These are phyloP conservation scores for Pichia paraexigua DNA, from an alignment of 805 yeast genomes.

Conservation along the genomic window DNA sequence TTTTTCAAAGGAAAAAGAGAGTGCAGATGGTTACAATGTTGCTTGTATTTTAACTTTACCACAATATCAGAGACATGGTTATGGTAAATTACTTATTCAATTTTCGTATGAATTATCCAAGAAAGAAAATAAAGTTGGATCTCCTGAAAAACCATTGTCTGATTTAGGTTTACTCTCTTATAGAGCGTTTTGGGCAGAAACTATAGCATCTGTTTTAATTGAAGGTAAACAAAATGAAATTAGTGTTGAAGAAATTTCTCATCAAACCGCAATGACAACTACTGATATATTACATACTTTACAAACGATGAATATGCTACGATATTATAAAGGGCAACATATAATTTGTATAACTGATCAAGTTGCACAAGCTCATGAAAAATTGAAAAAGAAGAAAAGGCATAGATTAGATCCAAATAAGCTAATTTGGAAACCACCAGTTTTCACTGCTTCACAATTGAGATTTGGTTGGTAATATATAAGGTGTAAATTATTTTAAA, in stretches of 20 bases:
- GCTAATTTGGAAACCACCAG: slow-evolving; percentile 90
- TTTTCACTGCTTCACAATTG: slow-evolving; percentile 90
- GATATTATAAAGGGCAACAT: slow-evolving; percentile 94
- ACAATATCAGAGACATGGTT: slow-evolving; percentile 93
- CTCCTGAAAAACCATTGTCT: slow-evolving; percentile 95
- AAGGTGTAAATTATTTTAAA: background rate
- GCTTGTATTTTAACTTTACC: slow-evolving; percentile 96
- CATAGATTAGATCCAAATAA: slow-evolving; percentile 67
- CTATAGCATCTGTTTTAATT: slow-evolving; percentile 63
- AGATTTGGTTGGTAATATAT: slow-evolving; percentile 79
- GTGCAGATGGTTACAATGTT: slow-evolving; percentile 90
- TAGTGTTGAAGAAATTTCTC: slow-evolving; percentile 79
- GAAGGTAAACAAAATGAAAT: slow-evolving; percentile 49
- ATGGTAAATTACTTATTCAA: slow-evolving; percentile 84
- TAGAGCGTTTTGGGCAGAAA: slow-evolving; percentile 95
- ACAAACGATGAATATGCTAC: slow-evolving; percentile 80
- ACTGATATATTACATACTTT: slow-evolving; percentile 91
- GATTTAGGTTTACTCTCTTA: slow-evolving; percentile 91
- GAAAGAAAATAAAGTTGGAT: slow-evolving; percentile 84
- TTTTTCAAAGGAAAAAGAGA: slow-evolving; percentile 94
- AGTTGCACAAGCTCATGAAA: slow-evolving; percentile 67
- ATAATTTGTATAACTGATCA: slow-evolving; percentile 81
- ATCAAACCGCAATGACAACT: slow-evolving; percentile 88
- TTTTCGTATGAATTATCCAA: slow-evolving; percentile 87
- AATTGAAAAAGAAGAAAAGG: slow-evolving; percentile 52